Evolutionary conservation across 257 asterid species (phyloP), one percentile per base, ranked within the genome.

Genomic region (Agastache rugosa): DNA sequence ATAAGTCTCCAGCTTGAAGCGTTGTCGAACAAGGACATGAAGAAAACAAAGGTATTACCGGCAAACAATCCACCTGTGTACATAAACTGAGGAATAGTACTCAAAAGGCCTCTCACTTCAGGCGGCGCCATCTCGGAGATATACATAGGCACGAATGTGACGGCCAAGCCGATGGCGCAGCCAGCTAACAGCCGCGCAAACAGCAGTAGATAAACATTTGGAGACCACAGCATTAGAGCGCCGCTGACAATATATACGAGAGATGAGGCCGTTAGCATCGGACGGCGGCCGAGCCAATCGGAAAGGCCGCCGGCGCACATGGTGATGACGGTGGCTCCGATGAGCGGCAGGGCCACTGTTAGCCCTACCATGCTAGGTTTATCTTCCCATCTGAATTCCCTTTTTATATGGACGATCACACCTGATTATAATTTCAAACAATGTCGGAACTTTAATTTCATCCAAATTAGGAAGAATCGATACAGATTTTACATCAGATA

Each of bases 101-200:
- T 88, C 39, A 90, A 45, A 11, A 81, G 70, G 29, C 96, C 96
- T 77, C 92, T 81, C n/a, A 85, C 82, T 23, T 90, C 93, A 0
- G 96, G 85, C 1, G 96, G 93, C 5, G 93, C 80, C 8, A 85
- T 90, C 82, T 90, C 94, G 8, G 94, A 86, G 56, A 87, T 87
- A 53, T 87, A 87, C 67, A 89, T 73, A 9, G 96, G 96, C 71
- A 83, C 85, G 31, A 86, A 75, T 0, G 91, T 90, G 41, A 86
- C 89, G 2, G 93, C 85, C 72, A 90, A 75, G 5, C 96, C 94
- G 37, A 85, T 70, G 31, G 92, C 96, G 70, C 87, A 83, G 45
- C 96, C 96, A 73, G 86, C 83, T 55, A 89, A 27, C 8, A 89
- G 82, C 87, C 96, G 83, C 11, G 80, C 93, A 29, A 86, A 67